These are phyloP conservation scores for Podospora tetraspora DNA, from an alignment of 495 filamentous ascomycete species.

Conservation along the genomic window DNA sequence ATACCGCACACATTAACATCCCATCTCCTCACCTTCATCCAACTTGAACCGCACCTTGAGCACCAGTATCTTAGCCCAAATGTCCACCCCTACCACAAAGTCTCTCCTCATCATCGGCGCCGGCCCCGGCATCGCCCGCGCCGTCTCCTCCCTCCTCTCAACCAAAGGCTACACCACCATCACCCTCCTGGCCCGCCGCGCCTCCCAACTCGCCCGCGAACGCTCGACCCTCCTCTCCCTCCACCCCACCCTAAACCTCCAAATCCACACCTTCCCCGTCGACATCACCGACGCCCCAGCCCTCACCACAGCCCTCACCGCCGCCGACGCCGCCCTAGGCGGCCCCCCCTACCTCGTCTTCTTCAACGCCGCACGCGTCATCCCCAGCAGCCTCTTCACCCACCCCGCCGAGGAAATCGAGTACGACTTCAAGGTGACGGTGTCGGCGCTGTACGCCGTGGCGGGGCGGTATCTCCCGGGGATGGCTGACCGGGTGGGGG, in stretches of 20 bases:
- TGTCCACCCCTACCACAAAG: neutral
- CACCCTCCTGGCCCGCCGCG: neutral
- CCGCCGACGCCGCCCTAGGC: neutral
- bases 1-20: neutral
- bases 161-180: neutral
- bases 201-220: neutral
- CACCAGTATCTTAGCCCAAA: neutral
- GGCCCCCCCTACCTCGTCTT: neutral
- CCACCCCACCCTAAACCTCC: neutral
- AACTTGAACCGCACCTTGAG: neutral
- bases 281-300: neutral
- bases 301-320: neutral
- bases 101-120: neutral
- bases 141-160: neutral
- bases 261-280: neutral
- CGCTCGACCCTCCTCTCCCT: neutral
- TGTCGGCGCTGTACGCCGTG: neutral
- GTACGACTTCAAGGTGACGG: neutral
- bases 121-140: neutral
- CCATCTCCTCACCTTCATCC: neutral
- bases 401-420: neutral
- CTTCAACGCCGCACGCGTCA: neutral
- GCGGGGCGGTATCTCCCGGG: neutral
- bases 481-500: neutral
- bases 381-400: neutral